Evolutionary conservation across 2,329 filamentous ascomycete genomes (phyloP), one percentile per base, ranked within the genome.

Genomic region (Thielaviopsis ethacetica): DNA sequence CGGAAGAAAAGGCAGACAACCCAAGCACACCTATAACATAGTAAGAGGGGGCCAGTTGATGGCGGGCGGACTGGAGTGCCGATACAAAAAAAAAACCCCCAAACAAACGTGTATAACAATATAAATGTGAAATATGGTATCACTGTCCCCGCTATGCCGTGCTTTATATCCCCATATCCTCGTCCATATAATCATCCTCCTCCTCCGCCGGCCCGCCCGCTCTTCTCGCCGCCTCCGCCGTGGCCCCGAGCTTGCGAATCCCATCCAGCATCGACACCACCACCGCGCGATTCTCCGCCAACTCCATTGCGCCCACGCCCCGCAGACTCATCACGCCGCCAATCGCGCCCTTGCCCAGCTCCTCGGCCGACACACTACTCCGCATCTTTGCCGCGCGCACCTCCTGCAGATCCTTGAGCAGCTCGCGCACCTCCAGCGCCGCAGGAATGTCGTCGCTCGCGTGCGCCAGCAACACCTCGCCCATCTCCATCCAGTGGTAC

Each of bases 401-500:
- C 72, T 97, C 91, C 58, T 91, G 78, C 63, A 97, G 70, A 67
- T 95, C 91, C 57, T 91, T 76, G 62, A 96, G 69, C 61, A 95
- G 69, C 26, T 85, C 80, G 6, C 91, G 76, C 7, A 94, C 84
- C 64, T 84, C 81, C 64, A 90, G 84, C 1, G 87, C 78, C 0
- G 85, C 81, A 65, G 67, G 78, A 55, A 97, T 79, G 69, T 96
- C 91, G 69, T 96, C 91, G 26, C 81, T 78, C 3, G 91, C 91
- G 59, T 88, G 85, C 53, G 91, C 86, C 1, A 98, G 79, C 53
- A 98, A 75, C 68, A 94, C 83, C 71, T 95, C 90, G 19, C 86
- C 85, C 9, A 97, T 73, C 71, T 97, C 93, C 50, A 95, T 79
- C 91, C 91, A 98, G 73, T 97, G 91, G 68, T 95, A 97, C 0